phyloP scores from a whole-genome alignment of 2,329 filamentous ascomycete species.

The Emergomyces africanus region DNA sequence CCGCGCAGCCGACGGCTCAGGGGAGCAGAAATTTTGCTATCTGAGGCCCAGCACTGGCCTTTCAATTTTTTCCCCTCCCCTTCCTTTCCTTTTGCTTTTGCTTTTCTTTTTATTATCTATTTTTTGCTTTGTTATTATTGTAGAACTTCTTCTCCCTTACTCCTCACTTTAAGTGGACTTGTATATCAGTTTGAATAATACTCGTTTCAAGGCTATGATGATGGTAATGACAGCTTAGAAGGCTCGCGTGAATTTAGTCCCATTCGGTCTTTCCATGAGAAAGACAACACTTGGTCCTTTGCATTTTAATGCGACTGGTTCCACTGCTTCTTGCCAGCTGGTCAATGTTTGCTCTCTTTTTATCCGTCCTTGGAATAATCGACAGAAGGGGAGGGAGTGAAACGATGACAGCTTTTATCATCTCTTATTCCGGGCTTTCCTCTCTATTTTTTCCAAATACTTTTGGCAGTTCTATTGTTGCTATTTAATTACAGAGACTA shows the following conservation, averaged over 20 bases:
- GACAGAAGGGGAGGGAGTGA: not conserved
- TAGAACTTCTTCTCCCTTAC: not conserved
- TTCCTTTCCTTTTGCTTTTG: not conserved
- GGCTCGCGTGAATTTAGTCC: not conserved
- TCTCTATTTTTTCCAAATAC: not conserved
- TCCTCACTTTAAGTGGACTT: not conserved
- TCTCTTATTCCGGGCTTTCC: too few relatives aligned
- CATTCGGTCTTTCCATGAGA: not conserved
- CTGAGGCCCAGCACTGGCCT: not conserved
- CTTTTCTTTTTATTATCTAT: constrained; percentile 7
- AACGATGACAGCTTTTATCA: not conserved
- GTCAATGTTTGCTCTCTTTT: not conserved
- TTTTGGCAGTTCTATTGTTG: not conserved
- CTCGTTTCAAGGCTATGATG: not conserved
- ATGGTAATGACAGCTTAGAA: not conserved
- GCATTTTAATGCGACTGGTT: not conserved
- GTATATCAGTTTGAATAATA: not conserved
- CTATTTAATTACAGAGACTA: not conserved
- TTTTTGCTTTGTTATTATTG: not conserved
- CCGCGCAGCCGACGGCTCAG: not conserved
- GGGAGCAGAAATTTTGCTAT: not conserved
- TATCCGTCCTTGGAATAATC: too few relatives aligned
- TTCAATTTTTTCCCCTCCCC: too few relatives aligned
- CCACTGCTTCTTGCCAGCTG: not conserved
- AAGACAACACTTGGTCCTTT: not conserved